Conservation (phyloP, 2,329 filamentous ascomycete genomes). For the Ceratocystis harringtonii region DNA sequence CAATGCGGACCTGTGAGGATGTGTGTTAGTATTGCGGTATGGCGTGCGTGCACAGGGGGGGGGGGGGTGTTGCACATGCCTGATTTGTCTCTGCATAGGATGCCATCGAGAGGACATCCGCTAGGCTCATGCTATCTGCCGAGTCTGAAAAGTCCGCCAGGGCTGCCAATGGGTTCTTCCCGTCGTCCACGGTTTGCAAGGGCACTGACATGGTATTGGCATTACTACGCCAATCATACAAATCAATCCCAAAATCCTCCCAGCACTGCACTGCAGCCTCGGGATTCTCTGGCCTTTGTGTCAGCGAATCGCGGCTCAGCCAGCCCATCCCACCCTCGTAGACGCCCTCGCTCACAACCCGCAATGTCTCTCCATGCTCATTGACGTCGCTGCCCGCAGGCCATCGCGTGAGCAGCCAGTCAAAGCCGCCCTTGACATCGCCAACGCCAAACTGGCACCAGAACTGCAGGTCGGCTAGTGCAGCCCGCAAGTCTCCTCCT, state of each 20-base stretch:
- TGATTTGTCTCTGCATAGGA: constrained; percentile 30
- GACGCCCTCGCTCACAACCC: constrained; percentile 68
- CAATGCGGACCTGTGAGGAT: constrained; percentile 34
- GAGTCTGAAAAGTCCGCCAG: constrained; percentile 40
- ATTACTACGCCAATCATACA: constrained; percentile 37
- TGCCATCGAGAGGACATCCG: constrained; percentile 43
- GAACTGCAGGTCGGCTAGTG: constrained; percentile 73
- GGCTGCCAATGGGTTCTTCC: constrained; percentile 19
- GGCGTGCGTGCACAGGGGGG: neutral
- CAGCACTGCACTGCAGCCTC: constrained; percentile 51
- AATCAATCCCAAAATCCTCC: constrained; percentile 51
- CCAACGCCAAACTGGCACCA: constrained; percentile 97
- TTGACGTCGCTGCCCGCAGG: constrained; percentile 57
- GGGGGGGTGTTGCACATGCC: constrained; percentile 20
- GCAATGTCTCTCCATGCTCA: constrained; percentile 48
- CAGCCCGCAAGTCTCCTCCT: constrained; percentile 58
- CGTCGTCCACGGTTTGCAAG: constrained; percentile 16
- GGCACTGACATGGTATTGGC: neutral
- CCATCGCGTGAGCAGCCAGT: constrained; percentile 76
- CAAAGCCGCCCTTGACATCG: constrained; percentile 70
- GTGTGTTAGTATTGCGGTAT: constrained; percentile 14
- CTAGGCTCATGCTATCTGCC: constrained; percentile 46
- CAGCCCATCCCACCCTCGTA: constrained; percentile 67
- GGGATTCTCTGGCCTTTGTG: constrained; percentile 20
- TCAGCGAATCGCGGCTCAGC: constrained; percentile 45